Percentiles rank a stretch among this genome's conserved stretches.
These are phyloP conservation scores for Ampelocalamus luodianensis DNA, from an alignment of 176 grass and related monocot genomes.

Conservation along the genomic window DNA sequence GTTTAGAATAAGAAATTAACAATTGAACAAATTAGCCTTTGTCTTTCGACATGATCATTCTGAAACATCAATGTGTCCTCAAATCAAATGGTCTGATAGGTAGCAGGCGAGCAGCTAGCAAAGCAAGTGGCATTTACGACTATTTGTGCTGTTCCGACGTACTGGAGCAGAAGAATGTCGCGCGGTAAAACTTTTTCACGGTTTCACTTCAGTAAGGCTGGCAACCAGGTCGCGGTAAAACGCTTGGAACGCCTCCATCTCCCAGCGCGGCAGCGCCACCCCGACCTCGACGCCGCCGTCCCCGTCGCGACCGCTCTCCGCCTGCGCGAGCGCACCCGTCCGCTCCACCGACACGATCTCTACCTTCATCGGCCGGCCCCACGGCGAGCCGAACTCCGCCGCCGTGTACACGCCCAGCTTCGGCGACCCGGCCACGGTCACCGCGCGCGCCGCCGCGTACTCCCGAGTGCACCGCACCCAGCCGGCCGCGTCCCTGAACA, in stretches of 20 bases:
- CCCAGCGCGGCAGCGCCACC: conserved; percentile 56
- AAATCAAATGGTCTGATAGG: too few relatives aligned
- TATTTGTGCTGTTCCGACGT: too few relatives aligned
- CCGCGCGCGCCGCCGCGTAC: conserved; percentile 50
- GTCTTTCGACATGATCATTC: too few relatives aligned
- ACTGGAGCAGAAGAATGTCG: too few relatives aligned
- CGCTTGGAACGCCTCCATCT: conserved; percentile 63
- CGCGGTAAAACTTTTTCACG: too few relatives aligned
- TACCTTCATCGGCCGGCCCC: conserved; percentile 62
- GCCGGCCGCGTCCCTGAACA: conserved; percentile 32
- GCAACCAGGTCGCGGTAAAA: conserved; percentile 36
- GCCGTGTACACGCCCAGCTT: conserved; percentile 65
- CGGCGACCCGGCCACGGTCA: conserved; percentile 78
- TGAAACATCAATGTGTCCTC: too few relatives aligned
- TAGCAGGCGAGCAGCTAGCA: too few relatives aligned
- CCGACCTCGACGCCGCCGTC: conserved; percentile 79
- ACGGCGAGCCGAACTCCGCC: conserved; percentile 52
- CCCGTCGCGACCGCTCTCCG: conserved; percentile 50
- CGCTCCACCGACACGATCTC: conserved; percentile 70
- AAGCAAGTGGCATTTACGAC: too few relatives aligned
- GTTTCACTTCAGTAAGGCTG: too few relatives aligned
- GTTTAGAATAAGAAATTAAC: too few relatives aligned
- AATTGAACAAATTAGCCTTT: too few relatives aligned
- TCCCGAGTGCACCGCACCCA: conserved; percentile 66
- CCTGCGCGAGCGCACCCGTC: conserved; percentile 68